These are phyloP conservation scores for Cladosporium cucumerinum DNA, from an alignment of 2,329 filamentous ascomycete species.

Conservation along the genomic window DNA sequence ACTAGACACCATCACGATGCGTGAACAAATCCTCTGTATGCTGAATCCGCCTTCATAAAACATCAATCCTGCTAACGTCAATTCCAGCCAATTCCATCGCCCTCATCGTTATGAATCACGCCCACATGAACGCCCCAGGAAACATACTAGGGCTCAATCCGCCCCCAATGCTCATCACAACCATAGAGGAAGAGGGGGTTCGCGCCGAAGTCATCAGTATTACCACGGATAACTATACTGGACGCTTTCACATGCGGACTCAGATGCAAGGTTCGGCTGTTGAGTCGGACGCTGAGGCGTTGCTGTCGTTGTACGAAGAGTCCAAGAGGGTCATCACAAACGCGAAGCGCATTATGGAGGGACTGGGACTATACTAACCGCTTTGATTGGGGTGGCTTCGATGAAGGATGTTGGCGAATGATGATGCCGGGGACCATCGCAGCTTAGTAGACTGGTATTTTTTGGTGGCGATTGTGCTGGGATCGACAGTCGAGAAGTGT, in stretches of 20 bases:
- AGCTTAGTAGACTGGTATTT: neutral
- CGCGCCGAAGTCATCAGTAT: neutral
- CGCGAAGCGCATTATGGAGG: neutral
- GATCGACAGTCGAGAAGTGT: neutral
- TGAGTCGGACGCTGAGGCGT: neutral
- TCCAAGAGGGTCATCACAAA: neutral
- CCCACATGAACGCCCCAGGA: neutral
- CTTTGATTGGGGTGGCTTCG: neutral
- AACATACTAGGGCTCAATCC: neutral
- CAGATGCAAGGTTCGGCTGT: neutral
- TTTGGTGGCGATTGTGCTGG: neutral
- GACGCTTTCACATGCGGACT: neutral
- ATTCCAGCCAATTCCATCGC: neutral
- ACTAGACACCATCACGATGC: neutral
- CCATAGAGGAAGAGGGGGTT: neutral
- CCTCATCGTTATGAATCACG: neutral
- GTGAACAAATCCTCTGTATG: neutral
- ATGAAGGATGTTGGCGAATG: too few species aligned
- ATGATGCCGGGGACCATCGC: too few species aligned
- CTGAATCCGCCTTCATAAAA: neutral
- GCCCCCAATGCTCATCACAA: neutral
- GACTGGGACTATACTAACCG: neutral
- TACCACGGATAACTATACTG: neutral
- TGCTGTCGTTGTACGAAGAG: conserved; percentile 1
- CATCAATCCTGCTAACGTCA: neutral